Evolutionary conservation across 2,329 filamentous ascomycete genomes (phyloP).

Genomic region (Setomelanomma holmii): DNA sequence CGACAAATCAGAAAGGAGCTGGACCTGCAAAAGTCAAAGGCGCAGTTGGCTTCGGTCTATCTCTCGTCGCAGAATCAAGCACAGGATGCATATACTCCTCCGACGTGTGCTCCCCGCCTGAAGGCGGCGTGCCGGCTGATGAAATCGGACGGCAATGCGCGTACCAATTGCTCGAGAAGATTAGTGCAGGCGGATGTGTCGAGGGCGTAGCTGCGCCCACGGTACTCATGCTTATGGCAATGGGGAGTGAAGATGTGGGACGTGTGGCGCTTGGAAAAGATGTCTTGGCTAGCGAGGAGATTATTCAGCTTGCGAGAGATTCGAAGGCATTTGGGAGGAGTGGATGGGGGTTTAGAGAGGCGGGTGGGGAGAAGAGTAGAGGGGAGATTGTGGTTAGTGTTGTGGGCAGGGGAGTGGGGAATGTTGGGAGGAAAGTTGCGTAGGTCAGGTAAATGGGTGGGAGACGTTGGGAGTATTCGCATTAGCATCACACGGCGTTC

Average conservation of each 20-base stretch:
- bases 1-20: conserved; percentile 74
- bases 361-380: conserved; percentile 56
- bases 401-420: conserved; percentile 91
- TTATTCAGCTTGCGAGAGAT: conserved; percentile 83
- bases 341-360: conserved; percentile 82
- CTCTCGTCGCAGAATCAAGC: conserved; percentile 90
- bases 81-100: conserved; percentile 87
- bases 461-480: no score
- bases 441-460: conserved; percentile 37
- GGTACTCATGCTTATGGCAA: conserved; percentile 89
- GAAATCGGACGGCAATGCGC: conserved; percentile 90
- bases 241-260: conserved; percentile 96
- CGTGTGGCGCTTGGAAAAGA: conserved; percentile 81
- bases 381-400: conserved; percentile 84
- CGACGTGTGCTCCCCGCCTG: conserved; percentile 75
- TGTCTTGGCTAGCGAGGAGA: conserved; percentile 79
- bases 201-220: conserved; percentile 74
- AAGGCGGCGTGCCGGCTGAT: conserved; percentile 84
- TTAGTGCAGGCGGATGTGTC: conserved; percentile 83
- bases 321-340: conserved; percentile 87
- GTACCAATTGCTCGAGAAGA: conserved; percentile 84
- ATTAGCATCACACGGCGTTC: background rate
- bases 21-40: conserved; percentile 62
- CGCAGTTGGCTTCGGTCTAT: conserved; percentile 90
- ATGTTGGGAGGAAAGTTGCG: conserved; percentile 89